Percentiles rank a stretch among this genome's conserved stretches.
Conservation (phyloP, 306 rosid genomes). For the Psophocarpus tetragonolobus region DNA sequence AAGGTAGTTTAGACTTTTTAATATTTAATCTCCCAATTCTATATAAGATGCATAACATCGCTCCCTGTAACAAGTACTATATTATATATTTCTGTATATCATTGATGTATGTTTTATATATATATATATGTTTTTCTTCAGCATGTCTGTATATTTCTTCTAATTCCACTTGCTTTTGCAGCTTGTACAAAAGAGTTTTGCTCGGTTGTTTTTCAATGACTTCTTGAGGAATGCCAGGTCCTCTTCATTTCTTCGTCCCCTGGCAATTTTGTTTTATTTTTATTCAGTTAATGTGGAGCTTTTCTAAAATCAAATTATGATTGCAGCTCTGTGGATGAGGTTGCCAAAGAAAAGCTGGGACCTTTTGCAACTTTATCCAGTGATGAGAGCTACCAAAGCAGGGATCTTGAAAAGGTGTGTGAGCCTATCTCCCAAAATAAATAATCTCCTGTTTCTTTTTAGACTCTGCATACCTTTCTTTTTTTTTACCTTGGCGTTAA, state of each 20-base stretch:
- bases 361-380: constrained; percentile 70
- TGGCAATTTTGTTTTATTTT: constrained; percentile 17
- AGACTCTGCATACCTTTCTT: neutral
- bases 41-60: constrained; percentile 4
- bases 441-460: neutral
- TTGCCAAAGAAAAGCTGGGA: constrained; percentile 70
- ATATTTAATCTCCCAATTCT: neutral
- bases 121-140: neutral
- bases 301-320: constrained; percentile 39
- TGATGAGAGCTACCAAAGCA: constrained; percentile 90
- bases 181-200: constrained; percentile 99
- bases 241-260: constrained; percentile 25
- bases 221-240: constrained; percentile 79
- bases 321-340: constrained; percentile 78
- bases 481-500: neutral
- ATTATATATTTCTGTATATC: neutral
- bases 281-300: constrained; percentile 23
- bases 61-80: constrained; percentile 1
- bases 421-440: constrained; percentile 28
- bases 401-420: constrained; percentile 96
- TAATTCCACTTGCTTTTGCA: constrained; percentile 47
- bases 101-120: constrained; percentile 7
- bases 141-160: neutral
- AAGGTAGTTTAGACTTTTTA: constrained; percentile 60
- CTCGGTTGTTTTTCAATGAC: constrained; percentile 81